Base-by-base conservation (phyloP, 495 filamentous ascomycete genomes). In the Tuber brumale region DNA sequence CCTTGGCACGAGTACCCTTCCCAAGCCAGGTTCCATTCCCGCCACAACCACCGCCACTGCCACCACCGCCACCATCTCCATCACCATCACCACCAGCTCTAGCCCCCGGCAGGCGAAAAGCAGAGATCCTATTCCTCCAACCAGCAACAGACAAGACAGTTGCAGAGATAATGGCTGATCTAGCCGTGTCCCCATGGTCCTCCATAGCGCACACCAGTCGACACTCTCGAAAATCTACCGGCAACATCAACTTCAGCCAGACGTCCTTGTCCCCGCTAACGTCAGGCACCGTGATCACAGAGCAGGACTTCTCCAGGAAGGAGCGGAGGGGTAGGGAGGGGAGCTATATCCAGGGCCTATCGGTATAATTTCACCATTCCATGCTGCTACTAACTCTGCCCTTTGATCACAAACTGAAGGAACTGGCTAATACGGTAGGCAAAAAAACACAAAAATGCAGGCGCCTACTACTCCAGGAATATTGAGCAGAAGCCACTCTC, bases 401-500 rank as follows among this genome's bases (percentile, higher is more conserved):
- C 45, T 66, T 43, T 74, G 14, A 72, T 57, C 39, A n/a, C 46
- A 4, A 18, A 72, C 70, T 18, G 2, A 71, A 27, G 12, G n/a
- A 66, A 66, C 19, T 66, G 27, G 57, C 57, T 66, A 66, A 66
- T 5, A 9, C 27, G 4, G 12, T 31, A 3, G 57, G 27, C 31
- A 31, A 66, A 35, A 61, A 16, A 66, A 66, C 16, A 23, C 7
- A 57, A 27, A 61, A 79, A 72, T 35, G 72, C 72, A 82, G 80
- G 88, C 88, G 2, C 88, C 88, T 23, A 86, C 89, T 10, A 90
- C 89, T 5, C 89, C 89, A 5, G 85, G 87, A 48, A 87, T 90
- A 31, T 85, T 90, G 57, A 85, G 86, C 27, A 71, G 75, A 72
- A 79, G 74, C 39, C 86, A 86, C 69, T 88, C 88, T 23, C 76